A percentile compares a stretch with the other conserved stretches of the same genome.
These are phyloP conservation scores for Fonsecaea erecta DNA, from an alignment of 2,329 filamentous ascomycete species.

Conservation along the genomic window DNA sequence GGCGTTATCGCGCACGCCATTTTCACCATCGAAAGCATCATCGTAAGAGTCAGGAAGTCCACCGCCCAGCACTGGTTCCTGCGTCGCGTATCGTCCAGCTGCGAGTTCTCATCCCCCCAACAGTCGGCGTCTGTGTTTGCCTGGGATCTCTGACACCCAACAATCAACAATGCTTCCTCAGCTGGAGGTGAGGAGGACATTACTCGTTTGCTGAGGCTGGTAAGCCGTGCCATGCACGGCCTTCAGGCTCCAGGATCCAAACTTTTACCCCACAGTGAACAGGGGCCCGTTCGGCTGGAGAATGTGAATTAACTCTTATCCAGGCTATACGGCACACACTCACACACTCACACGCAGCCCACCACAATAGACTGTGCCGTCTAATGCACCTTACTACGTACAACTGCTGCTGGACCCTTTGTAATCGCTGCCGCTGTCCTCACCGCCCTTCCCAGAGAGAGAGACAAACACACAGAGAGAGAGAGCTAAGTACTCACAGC, in stretches of 20 bases:
- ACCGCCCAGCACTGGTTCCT: constrained; percentile 7
- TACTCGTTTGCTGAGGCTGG: not conserved
- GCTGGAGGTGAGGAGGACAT: not conserved
- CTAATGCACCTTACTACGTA: not conserved
- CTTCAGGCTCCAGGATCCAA: not conserved
- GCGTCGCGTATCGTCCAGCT: constrained; percentile 1
- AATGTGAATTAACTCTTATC: not conserved
- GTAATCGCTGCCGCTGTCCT: not conserved
- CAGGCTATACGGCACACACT: not conserved
- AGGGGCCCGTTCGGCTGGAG: not conserved
- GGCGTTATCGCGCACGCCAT: constrained; percentile 20
- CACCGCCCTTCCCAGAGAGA: not conserved
- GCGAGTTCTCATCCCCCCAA: not conserved
- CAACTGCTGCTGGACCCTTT: not conserved
- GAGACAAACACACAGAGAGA: not conserved
- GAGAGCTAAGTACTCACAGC: not conserved
- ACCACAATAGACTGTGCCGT: not conserved
- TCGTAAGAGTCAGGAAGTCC: not conserved
- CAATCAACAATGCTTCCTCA: not conserved
- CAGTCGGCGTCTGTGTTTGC: no score
- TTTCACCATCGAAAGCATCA: constrained; percentile 13
- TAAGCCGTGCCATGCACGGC: not conserved
- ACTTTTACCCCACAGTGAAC: constrained; percentile 13
- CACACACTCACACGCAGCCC: not conserved
- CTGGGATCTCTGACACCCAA: not conserved